Conservation (phyloP, 495 filamentous ascomycete genomes). For the Daldinia childiae region DNA sequence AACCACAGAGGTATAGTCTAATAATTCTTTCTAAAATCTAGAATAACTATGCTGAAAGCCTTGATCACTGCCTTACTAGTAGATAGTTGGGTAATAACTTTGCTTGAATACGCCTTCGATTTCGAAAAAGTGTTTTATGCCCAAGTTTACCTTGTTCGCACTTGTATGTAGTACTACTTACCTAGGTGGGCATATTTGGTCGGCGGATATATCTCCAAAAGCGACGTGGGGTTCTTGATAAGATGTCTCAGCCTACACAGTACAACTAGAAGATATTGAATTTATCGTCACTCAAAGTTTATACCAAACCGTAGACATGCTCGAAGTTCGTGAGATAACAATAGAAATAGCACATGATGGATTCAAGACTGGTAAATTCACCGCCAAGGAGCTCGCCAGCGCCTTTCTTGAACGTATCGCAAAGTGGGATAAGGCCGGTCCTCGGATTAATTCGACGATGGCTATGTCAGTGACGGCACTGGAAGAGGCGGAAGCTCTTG, state of each 20-base stretch:
- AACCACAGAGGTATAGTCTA: too few species aligned
- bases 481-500: conserved; percentile 28
- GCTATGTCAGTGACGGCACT: conserved; percentile 33
- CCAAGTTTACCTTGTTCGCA: background rate
- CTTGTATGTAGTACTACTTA: background rate
- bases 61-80: too few species aligned
- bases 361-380: conserved; percentile 29
- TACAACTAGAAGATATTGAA: background rate
- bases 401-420: conserved; percentile 37
- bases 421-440: conserved; percentile 33
- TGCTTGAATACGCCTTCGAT: background rate
- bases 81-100: too few species aligned
- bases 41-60: too few species aligned
- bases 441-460: conserved; percentile 42
- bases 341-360: conserved; percentile 36
- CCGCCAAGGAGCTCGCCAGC: conserved; percentile 30
- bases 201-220: background rate
- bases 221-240: background rate
- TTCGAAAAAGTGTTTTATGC: background rate
- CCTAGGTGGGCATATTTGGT: background rate
- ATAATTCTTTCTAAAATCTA: too few species aligned
- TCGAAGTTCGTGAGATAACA: conserved; percentile 40
- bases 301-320: conserved; percentile 13
- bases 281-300: background rate
- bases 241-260: background rate